Conservation (phyloP, 176 grass and related monocot genomes). For the Secale cereale region DNA sequence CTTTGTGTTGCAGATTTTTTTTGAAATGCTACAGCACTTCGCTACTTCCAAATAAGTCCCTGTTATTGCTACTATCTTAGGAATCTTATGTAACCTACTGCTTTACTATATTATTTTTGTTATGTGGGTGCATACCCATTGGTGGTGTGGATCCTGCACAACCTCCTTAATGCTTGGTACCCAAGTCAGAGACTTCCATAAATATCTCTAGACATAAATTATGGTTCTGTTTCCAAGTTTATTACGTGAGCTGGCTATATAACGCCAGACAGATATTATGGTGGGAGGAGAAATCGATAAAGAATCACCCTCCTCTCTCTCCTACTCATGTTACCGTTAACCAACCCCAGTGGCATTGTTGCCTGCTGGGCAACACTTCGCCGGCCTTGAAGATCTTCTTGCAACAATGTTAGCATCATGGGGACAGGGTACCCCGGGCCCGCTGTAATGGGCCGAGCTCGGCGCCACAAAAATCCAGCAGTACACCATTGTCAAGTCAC, state of each 20-base stretch:
- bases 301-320: not conserved
- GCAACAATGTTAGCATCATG: too few species aligned
- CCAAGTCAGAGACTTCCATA: not conserved
- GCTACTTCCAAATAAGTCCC: not conserved
- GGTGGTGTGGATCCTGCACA: not conserved
- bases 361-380: not conserved
- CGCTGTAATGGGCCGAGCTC: too few species aligned
- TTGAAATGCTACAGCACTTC: not conserved
- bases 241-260: not conserved
- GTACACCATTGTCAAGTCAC: too few species aligned
- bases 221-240: not conserved
- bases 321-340: not conserved
- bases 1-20: not conserved
- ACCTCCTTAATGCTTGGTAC: not conserved
- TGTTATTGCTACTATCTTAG: not conserved
- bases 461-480: too few species aligned
- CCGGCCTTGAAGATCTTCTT: not conserved
- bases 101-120: not conserved
- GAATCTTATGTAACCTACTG: not conserved
- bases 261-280: not conserved
- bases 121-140: not conserved
- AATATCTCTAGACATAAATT: not conserved
- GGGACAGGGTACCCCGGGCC: too few species aligned
- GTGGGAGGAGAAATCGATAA: not conserved
- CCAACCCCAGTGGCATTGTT: not conserved